Conservation (phyloP, 805 yeast genomes). For the Metschnikowia colocasiae region DNA sequence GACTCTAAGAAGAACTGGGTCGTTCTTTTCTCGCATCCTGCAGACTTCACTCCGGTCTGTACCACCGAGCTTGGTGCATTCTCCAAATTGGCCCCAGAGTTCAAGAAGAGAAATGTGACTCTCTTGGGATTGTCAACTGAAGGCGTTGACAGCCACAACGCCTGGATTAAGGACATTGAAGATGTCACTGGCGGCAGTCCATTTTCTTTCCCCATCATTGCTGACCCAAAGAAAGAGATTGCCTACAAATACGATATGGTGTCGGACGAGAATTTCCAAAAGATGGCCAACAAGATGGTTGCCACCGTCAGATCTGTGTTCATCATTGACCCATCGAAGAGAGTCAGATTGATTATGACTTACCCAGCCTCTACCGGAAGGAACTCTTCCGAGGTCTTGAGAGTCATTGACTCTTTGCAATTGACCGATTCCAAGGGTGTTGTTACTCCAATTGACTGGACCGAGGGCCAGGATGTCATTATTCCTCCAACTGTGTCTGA, state of each 20-base stretch:
- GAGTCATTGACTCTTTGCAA: conserved; percentile 69
- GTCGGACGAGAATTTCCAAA: conserved; percentile 64
- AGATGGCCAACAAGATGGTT: conserved; percentile 60
- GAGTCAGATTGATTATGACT: conserved; percentile 57
- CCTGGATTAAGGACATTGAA: conserved; percentile 71
- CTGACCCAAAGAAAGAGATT: conserved; percentile 59
- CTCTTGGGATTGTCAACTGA: conserved; percentile 69
- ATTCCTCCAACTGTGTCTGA: conserved; percentile 64
- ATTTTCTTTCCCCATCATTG: conserved; percentile 63
- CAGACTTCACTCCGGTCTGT: conserved; percentile 76
- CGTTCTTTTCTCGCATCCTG: conserved; percentile 71
- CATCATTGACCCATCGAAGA: conserved; percentile 65
- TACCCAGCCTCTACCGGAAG: conserved; percentile 76
- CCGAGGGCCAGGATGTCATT: conserved; percentile 68
- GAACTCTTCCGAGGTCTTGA: conserved; percentile 69
- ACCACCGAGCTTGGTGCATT: conserved; percentile 78
- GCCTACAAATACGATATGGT: conserved; percentile 66
- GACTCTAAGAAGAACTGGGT: conserved; percentile 54
- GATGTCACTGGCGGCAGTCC: conserved; percentile 53
- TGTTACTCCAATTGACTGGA: conserved; percentile 73
- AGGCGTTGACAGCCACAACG: conserved; percentile 55
- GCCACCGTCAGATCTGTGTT: conserved; percentile 70
- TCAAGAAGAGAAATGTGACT: conserved; percentile 59
- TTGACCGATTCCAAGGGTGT: conserved; percentile 57
- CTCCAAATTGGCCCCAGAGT: conserved; percentile 67